Evolutionary conservation across 1,284 basidiomycete species (phyloP), one percentile per base, ranked within the genome.

Genomic region (Marasmius fiardii): DNA sequence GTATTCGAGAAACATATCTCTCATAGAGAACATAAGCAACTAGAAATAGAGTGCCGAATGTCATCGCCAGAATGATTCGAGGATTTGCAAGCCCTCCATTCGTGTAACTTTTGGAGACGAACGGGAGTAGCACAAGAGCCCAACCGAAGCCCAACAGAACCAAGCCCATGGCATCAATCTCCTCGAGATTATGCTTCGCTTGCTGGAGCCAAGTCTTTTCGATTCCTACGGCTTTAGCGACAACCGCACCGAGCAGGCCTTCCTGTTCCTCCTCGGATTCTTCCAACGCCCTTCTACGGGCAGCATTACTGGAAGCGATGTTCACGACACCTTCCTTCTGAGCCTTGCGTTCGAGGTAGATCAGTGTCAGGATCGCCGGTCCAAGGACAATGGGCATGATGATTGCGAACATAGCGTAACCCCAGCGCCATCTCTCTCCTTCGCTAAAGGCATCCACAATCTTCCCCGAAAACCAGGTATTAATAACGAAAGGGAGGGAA

Each of bases 381-480:
- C 48, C 58, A 4, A 66, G 56, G 12, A 62, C 63, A 26, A 62
- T 59, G 35, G 58, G 58, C 50, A 61, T 56, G 41, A 61, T 56
- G 11, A 67, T 54, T 5, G 63, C 63, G 52, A 65, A 67, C 57
- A 67, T 67, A 21, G 63, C 64, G 51, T 67, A 67, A 23, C 65
- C 65, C 63, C 64, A 67, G 58, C 65, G 58, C 65, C 65, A 67
- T 45, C 60, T 52, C 31, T 57, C 58, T 5, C 53, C 58, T 12
- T 47, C 53, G 23, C 52, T 56, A 16, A 61, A 41, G 35, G 57
- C 60, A 6, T 49, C 49, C 6, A 59, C 58, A 26, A 63, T 60
- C 26, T 58, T 52, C 12, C 53, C 58, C 18, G 61, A 52, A 43
- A 60, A 56, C 52, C 51, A 61, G 35, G 60, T 59, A 44, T 61